Evolutionary conservation across 1,139 yeast species (phyloP).

Genomic region (Hansenula anomala): DNA sequence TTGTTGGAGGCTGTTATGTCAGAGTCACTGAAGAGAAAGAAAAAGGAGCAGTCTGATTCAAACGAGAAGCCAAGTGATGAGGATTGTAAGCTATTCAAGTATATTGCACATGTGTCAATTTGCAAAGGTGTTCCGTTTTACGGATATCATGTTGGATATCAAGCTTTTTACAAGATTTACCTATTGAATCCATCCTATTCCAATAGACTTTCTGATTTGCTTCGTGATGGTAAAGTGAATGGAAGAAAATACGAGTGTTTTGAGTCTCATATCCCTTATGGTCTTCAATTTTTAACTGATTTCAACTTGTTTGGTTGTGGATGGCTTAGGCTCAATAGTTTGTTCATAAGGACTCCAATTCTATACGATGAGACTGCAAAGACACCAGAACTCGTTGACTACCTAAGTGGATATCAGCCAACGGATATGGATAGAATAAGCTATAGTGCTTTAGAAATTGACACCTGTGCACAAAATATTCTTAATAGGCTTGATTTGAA

Average conservation of each 20-base stretch:
- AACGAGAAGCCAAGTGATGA: constrained; percentile 1
- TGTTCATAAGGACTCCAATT: constrained; percentile 32
- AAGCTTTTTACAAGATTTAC: constrained; percentile 61
- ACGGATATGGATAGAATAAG: constrained; percentile 42
- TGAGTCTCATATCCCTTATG: constrained; percentile 79
- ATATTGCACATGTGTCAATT: constrained; percentile 61
- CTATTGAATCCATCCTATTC: constrained; percentile 60
- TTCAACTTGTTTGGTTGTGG: constrained; percentile 83
- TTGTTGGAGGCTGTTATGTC: constrained; percentile 13
- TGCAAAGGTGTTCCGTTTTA: constrained; percentile 81
- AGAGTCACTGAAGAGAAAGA: constrained; percentile 13
- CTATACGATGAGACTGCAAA: constrained; percentile 23
- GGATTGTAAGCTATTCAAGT: constrained; percentile 30
- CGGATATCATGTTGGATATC: constrained; percentile 70
- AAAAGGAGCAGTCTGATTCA: not conserved
- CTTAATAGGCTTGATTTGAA: constrained; percentile 44
- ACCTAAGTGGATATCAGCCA: constrained; percentile 20
- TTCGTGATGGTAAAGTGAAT: constrained; percentile 44
- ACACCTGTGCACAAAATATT: constrained; percentile 54
- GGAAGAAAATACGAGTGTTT: constrained; percentile 41
- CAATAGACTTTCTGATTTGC: constrained; percentile 53
- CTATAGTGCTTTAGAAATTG: constrained; percentile 63
- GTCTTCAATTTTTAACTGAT: constrained; percentile 76
- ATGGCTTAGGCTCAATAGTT: constrained; percentile 46
- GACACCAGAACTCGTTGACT: constrained; percentile 23